Evolutionary conservation across 768 basidiomycete species (phyloP), one percentile per base, ranked within the genome.

Genomic region (Hebeloma cylindrosporum): DNA sequence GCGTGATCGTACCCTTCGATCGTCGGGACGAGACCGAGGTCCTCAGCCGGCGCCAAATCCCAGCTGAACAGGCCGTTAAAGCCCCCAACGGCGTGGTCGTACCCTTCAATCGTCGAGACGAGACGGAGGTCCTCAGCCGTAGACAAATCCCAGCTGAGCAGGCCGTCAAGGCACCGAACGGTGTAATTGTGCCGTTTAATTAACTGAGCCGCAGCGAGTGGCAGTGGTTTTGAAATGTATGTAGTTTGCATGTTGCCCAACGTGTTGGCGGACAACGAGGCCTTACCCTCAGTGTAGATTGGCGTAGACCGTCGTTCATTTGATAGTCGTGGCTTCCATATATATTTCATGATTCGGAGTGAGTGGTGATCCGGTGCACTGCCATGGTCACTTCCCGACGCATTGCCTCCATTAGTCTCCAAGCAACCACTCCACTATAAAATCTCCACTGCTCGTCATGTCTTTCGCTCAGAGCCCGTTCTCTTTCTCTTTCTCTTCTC

Each of bases 121-220:
- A 29, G 11, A 41, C 11, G 14, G 34, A 17, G 34, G 22, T 23
- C 35, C 29, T 30, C 21, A 18, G 58, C 42, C 55, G 61, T 30
- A 57, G 60, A 23, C 53, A 59, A 27, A 63, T 67, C 22, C 63
- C 65, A 4, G 65, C 56, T 5, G 60, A 72, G 43, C 25, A 47
- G 2, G 32, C 71, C 0, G 61, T 66, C 25, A 70, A 63, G 40
- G 60, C 72, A 2, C 52, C 56, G 13, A 49, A 61, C 13, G 71
- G 72, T 13, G 39, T 52, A 3, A 57, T 74, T 27, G 58, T 52
- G 27, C 53, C 43, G 17, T 53, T 41, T 23, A 44, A 38, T 40
- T 33, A 28, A 35, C 21, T 35, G 40, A 4, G 17, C 29, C 22
- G 11, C 11, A 31, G 17, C 27, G n/a, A 17, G 0, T 16, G 31